Percentiles rank a stretch among this genome's conserved stretches.
These are phyloP conservation scores for Hibiscus trionum DNA, from an alignment of 345 rosid species.

Conservation along the genomic window DNA sequence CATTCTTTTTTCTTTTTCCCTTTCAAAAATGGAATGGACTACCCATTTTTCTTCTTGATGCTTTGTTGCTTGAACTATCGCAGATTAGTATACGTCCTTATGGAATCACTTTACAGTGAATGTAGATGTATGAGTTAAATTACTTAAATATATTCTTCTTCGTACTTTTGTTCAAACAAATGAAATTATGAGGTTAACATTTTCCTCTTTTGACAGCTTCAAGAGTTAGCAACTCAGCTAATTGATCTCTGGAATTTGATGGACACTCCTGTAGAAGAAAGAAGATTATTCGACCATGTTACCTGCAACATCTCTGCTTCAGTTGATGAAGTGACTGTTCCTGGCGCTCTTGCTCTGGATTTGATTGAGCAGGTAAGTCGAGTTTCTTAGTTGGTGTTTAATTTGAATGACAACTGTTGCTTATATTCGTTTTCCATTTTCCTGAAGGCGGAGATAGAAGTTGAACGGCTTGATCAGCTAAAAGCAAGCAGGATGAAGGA, in stretches of 20 bases:
- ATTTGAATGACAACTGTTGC: constrained; percentile 8
- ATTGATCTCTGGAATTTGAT: constrained; percentile 94
- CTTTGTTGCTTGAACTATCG: background rate
- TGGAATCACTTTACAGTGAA: background rate
- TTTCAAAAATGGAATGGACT: background rate
- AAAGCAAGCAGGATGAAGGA: constrained; percentile 97
- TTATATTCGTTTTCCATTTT: constrained; percentile 11
- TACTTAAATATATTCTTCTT: background rate
- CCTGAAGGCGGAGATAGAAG: constrained; percentile 89
- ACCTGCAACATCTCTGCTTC: constrained; percentile 80
- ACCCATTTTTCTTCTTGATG: background rate
- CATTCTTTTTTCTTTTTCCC: background rate
- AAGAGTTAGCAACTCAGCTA: constrained; percentile 82
- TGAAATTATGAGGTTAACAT: constrained; percentile 9
- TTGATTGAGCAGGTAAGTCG: constrained; percentile 70
- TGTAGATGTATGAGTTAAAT: background rate
- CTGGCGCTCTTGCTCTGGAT: constrained; percentile 85
- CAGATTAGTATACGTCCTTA: background rate
- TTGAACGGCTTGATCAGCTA: constrained; percentile 85
- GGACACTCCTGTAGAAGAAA: constrained; percentile 88
- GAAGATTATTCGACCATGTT: constrained; percentile 74
- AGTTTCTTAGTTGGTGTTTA: background rate
- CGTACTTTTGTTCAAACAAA: background rate
- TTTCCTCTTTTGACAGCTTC: constrained; percentile 51
- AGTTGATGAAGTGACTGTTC: constrained; percentile 70